Evolutionary conservation across 805 yeast genomes (phyloP).

Genomic region (Candida adriatica): DNA sequence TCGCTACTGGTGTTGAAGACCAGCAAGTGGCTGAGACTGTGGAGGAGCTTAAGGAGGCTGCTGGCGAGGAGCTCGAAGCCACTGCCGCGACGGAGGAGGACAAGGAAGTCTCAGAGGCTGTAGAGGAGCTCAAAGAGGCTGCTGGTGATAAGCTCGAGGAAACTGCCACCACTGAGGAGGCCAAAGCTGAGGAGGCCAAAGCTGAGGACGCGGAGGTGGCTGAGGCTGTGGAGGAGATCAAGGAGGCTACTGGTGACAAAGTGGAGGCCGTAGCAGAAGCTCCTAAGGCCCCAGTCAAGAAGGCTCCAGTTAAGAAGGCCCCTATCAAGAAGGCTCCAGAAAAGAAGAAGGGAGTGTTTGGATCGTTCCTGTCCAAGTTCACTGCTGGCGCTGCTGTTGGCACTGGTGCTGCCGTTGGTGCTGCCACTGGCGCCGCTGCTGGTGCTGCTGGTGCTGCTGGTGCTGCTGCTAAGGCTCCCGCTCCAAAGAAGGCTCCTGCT

Average conservation of each 20-base stretch:
- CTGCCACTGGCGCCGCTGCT: slow-evolving; percentile 1
- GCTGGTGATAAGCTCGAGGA: slow-evolving; percentile 1
- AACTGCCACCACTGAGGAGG: slow-evolving; percentile 1
- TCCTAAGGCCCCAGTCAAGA: too few species aligned
- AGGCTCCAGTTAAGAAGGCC: too few species aligned
- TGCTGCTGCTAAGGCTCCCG: slow-evolving; percentile 1
- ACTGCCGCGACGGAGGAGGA: slow-evolving; percentile 2
- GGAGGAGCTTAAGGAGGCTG: slow-evolving; percentile 2
- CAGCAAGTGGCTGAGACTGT: neutral
- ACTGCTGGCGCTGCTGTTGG: slow-evolving; percentile 4
- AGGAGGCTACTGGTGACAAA: slow-evolving; percentile 1
- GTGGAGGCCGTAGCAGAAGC: neutral
- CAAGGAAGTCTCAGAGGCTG: neutral
- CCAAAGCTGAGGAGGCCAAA: slow-evolving; percentile 1
- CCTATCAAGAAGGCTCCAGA: slow-evolving; percentile 1
- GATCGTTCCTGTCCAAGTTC: slow-evolving; percentile 5
- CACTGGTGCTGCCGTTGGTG: neutral
- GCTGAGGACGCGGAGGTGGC: slow-evolving; percentile 5
- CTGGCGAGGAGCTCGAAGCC: slow-evolving; percentile 2
- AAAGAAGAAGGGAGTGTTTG: slow-evolving; percentile 7
- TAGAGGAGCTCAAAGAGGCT: neutral
- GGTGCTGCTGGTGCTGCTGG: slow-evolving; percentile 1
- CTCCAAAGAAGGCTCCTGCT: slow-evolving; percentile 9
- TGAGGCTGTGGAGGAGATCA: slow-evolving; percentile 7
- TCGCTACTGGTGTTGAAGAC: slow-evolving; percentile 1